Percentiles rank a stretch among this genome's conserved stretches.
These are phyloP conservation scores for Nymphaea thermarum DNA, from an alignment of 164 flowering plant genomes.

Conservation along the genomic window DNA sequence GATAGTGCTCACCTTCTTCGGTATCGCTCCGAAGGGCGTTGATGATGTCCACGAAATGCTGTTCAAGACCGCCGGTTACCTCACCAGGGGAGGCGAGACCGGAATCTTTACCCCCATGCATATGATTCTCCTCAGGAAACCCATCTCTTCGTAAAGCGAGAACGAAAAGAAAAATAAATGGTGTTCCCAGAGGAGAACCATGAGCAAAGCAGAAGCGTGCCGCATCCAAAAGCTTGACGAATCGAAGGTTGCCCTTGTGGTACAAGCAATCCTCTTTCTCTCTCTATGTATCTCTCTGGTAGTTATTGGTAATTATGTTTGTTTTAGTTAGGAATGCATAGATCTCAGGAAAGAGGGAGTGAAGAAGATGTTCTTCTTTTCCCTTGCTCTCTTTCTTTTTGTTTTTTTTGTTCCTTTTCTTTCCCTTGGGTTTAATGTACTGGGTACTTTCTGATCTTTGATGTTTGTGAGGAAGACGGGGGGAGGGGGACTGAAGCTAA, in stretches of 20 bases:
- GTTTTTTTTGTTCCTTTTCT: too few species aligned
- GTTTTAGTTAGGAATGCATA: not conserved
- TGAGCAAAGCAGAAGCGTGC: not conserved
- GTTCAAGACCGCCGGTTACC: conserved; percentile 59
- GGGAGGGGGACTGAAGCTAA: not conserved
- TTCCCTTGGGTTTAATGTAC: not conserved
- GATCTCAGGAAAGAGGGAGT: not conserved
- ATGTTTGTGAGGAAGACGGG: not conserved
- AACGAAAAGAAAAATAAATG: too few species aligned
- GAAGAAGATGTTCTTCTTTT: not conserved
- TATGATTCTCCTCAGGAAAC: conserved; percentile 81
- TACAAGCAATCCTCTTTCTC: not conserved
- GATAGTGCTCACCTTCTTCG: conserved; percentile 36
- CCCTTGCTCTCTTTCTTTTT: not conserved
- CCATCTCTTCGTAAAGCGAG: conserved; percentile 6
- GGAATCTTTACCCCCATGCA: conserved; percentile 86
- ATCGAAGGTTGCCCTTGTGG: too few species aligned
- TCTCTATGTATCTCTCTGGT: not conserved
- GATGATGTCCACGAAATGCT: conserved; percentile 88
- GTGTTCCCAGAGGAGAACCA: not conserved
- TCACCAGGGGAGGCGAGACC: conserved; percentile 64
- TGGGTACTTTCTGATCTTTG: not conserved
- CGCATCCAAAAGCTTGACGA: not conserved
- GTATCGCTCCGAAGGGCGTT: conserved; percentile 83
- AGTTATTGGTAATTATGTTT: not conserved